Evolutionary conservation across 805 yeast genomes (phyloP).

Genomic region (Ogataea neopini): DNA sequence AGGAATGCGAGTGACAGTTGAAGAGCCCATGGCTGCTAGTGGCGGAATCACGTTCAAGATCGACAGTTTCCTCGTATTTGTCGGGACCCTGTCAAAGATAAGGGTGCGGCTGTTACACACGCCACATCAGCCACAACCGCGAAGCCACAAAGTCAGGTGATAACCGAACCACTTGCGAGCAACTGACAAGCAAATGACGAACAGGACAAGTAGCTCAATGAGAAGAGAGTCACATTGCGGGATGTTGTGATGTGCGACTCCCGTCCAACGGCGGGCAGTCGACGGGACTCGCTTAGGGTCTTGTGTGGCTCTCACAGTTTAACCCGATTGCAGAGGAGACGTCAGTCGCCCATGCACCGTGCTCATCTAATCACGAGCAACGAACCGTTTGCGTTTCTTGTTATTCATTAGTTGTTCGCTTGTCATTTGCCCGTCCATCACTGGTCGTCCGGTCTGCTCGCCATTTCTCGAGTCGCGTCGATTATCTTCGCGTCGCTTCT

Average conservation of each 20-base stretch:
- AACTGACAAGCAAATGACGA: background rate
- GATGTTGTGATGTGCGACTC: too few species aligned
- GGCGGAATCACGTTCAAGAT: too few species aligned
- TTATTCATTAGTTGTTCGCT: background rate
- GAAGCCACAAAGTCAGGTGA: too few species aligned
- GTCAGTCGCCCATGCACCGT: too few species aligned
- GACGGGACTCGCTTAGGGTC: too few species aligned
- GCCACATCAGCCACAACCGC: background rate
- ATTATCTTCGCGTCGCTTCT: too few species aligned
- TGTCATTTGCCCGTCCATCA: too few species aligned
- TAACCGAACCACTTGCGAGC: background rate
- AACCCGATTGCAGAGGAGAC: too few species aligned
- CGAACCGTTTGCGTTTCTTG: background rate
- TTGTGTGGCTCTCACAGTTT: too few species aligned
- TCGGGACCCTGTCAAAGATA: slow-evolving; percentile 1
- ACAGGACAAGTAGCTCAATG: background rate
- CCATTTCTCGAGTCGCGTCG: background rate
- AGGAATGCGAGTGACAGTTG: background rate
- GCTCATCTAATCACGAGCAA: background rate
- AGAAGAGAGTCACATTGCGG: background rate
- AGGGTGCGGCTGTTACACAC: background rate
- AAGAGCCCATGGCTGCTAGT: too few species aligned
- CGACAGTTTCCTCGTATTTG: background rate
- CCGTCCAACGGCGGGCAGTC: too few species aligned
- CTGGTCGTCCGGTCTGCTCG: too few species aligned